Conservation (phyloP, 805 yeast genomes). For the Isabelozyma heimii region DNA sequence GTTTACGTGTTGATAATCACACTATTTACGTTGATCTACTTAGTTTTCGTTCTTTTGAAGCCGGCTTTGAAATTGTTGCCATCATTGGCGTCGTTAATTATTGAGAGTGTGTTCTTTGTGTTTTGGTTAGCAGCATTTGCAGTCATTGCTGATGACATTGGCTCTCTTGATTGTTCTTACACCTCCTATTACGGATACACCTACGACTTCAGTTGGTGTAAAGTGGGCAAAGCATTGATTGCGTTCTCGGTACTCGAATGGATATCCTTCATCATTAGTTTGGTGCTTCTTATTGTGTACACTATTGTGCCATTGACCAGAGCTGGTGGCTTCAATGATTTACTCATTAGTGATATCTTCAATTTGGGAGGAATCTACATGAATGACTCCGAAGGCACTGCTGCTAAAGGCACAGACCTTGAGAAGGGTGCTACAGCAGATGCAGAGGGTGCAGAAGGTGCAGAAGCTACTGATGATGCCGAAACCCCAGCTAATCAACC, state of each 20-base stretch:
- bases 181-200: background rate
- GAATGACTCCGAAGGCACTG: background rate
- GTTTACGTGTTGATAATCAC: slow-evolving; percentile 10
- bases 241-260: slow-evolving; percentile 18
- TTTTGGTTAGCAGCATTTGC: slow-evolving; percentile 24
- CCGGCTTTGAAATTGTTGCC: slow-evolving; percentile 5
- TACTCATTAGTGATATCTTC: background rate
- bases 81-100: slow-evolving; percentile 7
- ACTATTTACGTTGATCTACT: slow-evolving; percentile 8
- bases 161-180: slow-evolving; percentile 8
- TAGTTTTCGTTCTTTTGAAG: slow-evolving; percentile 3
- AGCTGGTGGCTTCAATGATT: background rate
- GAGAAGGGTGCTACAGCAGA: background rate
- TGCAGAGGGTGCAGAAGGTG: background rate
- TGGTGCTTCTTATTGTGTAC: slow-evolving; percentile 11
- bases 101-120: slow-evolving; percentile 13
- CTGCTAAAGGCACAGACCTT: background rate
- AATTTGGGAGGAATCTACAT: background rate
- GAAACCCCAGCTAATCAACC: background rate
- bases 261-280: slow-evolving; percentile 15
- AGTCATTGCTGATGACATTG: slow-evolving; percentile 15
- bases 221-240: slow-evolving; percentile 17
- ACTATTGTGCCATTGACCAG: slow-evolving; percentile 13
- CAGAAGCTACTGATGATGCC: background rate
- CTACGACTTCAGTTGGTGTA: slow-evolving; percentile 10